Percentiles rank a stretch among this genome's conserved stretches.
Evolutionary conservation across 1,284 basidiomycete species (phyloP).

Genomic region (Microbotryomycetes sp.): DNA sequence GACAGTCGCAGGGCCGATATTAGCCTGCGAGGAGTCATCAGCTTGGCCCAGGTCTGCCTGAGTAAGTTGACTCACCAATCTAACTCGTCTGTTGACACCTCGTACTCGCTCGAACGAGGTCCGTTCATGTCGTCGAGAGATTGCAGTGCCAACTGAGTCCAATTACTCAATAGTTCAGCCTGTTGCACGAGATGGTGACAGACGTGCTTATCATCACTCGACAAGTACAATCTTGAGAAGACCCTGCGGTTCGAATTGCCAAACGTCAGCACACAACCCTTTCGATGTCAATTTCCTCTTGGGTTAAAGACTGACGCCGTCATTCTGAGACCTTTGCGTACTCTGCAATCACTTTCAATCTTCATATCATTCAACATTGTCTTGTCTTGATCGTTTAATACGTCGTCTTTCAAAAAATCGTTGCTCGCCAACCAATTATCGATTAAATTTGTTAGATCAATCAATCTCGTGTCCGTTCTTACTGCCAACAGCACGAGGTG

Average conservation of each 20-base stretch:
- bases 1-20: slow-evolving; percentile 20
- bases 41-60: neutral
- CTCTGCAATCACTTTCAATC: slow-evolving; percentile 17
- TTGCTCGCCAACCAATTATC: slow-evolving; percentile 6
- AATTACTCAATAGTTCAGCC: slow-evolving; percentile 13
- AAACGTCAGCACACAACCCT: neutral
- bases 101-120: slow-evolving; percentile 19
- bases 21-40: slow-evolving; percentile 9
- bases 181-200: slow-evolving; percentile 22
- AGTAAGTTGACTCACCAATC: slow-evolving; percentile 32
- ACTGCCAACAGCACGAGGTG: slow-evolving; percentile 28
- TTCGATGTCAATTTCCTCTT: neutral
- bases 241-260: neutral
- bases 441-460: slow-evolving; percentile 16
- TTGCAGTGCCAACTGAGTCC: slow-evolving; percentile 12
- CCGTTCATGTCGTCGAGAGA: slow-evolving; percentile 16
- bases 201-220: slow-evolving; percentile 27
- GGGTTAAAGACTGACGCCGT: slow-evolving; percentile 12
- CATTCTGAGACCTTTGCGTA: slow-evolving; percentile 26
- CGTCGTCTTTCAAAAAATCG: neutral
- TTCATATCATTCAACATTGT: slow-evolving; percentile 12
- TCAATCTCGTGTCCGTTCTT: slow-evolving; percentile 19
- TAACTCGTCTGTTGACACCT: slow-evolving; percentile 17
- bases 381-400: slow-evolving; percentile 4
- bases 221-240: slow-evolving; percentile 13